Evolutionary conservation across 1,284 basidiomycete species (phyloP).

Genomic region (Cerrena zonata): DNA sequence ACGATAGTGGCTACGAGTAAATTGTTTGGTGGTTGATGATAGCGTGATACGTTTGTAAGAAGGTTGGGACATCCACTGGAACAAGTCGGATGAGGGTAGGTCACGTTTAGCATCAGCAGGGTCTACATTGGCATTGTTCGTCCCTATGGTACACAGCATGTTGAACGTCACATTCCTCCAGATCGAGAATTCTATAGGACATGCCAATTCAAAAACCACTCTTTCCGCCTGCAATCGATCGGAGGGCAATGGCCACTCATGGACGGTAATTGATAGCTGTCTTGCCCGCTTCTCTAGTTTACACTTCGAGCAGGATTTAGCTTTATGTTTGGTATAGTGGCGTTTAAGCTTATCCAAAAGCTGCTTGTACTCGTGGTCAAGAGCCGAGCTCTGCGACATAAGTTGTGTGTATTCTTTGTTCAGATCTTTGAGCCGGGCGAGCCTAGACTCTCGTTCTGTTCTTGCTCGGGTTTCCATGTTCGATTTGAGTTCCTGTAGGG

Average conservation of each 20-base stretch:
- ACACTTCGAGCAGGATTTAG: background rate
- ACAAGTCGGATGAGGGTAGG: background rate
- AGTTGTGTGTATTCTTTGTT: background rate
- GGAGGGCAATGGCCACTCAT: slow-evolving; percentile 48
- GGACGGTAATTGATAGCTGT: slow-evolving; percentile 30
- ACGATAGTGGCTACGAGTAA: background rate
- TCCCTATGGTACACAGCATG: slow-evolving; percentile 36
- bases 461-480: background rate
- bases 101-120: background rate
- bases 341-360: background rate
- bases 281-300: background rate
- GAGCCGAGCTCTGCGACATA: background rate
- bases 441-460: background rate
- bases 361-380: background rate
- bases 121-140: slow-evolving; percentile 17
- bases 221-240: slow-evolving; percentile 19
- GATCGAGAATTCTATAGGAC: slow-evolving; percentile 33
- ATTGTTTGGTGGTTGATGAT: background rate
- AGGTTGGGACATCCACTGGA: background rate
- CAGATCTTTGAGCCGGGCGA: background rate
- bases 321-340: background rate
- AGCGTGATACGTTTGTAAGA: background rate
- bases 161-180: slow-evolving; percentile 41
- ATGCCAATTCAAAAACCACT: slow-evolving; percentile 41
- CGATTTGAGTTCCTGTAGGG: background rate